Conservation (phyloP, 2,329 filamentous ascomycete species). For the Talaromyces sp. region DNA sequence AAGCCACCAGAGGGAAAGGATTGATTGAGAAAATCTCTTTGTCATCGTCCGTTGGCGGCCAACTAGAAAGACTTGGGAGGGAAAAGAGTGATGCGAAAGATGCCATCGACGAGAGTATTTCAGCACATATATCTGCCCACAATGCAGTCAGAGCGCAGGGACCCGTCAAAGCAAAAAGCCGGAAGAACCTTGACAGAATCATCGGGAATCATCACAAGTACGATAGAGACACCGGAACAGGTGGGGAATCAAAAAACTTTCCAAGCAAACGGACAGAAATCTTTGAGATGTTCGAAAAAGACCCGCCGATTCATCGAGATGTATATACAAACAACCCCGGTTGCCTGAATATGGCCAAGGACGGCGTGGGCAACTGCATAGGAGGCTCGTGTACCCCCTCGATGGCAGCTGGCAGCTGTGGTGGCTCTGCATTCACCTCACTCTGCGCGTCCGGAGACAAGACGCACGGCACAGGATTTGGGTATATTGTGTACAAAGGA, state of each 20-base stretch:
- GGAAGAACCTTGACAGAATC: slow-evolving; percentile 3
- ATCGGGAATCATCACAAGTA: neutral
- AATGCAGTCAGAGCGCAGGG: slow-evolving; percentile 46
- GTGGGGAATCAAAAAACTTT: neutral
- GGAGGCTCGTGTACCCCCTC: slow-evolving; percentile 3
- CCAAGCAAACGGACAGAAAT: neutral
- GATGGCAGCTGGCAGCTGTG: slow-evolving; percentile 9
- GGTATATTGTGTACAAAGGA: neutral
- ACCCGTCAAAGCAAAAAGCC: neutral
- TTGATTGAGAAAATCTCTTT: neutral
- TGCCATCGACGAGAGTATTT: neutral
- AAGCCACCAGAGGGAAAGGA: slow-evolving; percentile 8
- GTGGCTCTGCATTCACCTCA: slow-evolving; percentile 6
- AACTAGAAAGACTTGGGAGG: neutral
- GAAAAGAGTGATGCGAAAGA: neutral
- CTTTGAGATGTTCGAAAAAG: slow-evolving; percentile 4
- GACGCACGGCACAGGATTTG: slow-evolving; percentile 8
- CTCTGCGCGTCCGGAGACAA: neutral
- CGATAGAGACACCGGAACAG: neutral
- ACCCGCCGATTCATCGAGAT: neutral
- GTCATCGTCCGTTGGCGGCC: neutral
- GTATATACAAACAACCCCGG: slow-evolving; percentile 2
- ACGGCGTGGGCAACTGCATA: slow-evolving; percentile 10
- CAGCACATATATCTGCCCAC: slow-evolving; percentile 10
- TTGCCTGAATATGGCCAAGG: neutral